Conservation (phyloP, 2,329 filamentous ascomycete genomes). For the Claviceps humidiphila region DNA sequence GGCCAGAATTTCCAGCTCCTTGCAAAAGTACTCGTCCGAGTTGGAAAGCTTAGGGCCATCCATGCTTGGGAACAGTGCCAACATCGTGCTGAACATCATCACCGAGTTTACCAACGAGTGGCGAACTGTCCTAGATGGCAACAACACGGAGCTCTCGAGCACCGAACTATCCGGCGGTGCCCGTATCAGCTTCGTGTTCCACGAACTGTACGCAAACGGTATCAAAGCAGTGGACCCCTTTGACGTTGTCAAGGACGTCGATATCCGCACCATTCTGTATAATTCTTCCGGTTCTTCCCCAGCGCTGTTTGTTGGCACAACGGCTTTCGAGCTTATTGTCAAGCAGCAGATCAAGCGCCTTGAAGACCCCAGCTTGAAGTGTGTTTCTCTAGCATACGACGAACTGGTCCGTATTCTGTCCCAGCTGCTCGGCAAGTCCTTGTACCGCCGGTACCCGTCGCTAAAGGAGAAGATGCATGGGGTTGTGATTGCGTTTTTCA, state of each 20-base stretch:
- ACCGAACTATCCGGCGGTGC: slow-evolving; percentile 90
- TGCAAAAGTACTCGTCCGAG: slow-evolving; percentile 83
- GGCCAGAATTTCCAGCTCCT: slow-evolving; percentile 81
- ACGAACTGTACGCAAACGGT: slow-evolving; percentile 94
- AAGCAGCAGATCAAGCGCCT: slow-evolving; percentile 97
- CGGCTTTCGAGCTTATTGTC: slow-evolving; percentile 95
- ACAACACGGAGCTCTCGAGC: slow-evolving; percentile 91
- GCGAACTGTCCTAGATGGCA: slow-evolving; percentile 88
- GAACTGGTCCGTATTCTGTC: slow-evolving; percentile 91
- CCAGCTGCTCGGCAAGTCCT: slow-evolving; percentile 73
- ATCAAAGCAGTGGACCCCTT: slow-evolving; percentile 97
- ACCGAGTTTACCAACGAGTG: slow-evolving; percentile 98
- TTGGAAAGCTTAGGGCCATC: slow-evolving; percentile 77
- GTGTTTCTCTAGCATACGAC: slow-evolving; percentile 92
- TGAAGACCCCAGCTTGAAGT: slow-evolving; percentile 94
- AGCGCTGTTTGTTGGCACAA: slow-evolving; percentile 91
- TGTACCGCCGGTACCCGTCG: slow-evolving; percentile 85
- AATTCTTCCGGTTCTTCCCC: slow-evolving; percentile 98
- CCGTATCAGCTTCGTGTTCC: slow-evolving; percentile 98
- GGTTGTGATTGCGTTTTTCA: slow-evolving; percentile 90
- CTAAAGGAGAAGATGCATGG: slow-evolving; percentile 95
- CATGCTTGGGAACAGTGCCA: slow-evolving; percentile 88
- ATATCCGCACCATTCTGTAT: slow-evolving; percentile 93
- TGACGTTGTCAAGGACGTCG: slow-evolving; percentile 91
- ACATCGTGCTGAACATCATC: slow-evolving; percentile 96